Percentiles rank a stretch among this genome's conserved stretches.
Conservation (phyloP, 1,139 yeast genomes). For the Keqinozyma sinolaborantium region DNA sequence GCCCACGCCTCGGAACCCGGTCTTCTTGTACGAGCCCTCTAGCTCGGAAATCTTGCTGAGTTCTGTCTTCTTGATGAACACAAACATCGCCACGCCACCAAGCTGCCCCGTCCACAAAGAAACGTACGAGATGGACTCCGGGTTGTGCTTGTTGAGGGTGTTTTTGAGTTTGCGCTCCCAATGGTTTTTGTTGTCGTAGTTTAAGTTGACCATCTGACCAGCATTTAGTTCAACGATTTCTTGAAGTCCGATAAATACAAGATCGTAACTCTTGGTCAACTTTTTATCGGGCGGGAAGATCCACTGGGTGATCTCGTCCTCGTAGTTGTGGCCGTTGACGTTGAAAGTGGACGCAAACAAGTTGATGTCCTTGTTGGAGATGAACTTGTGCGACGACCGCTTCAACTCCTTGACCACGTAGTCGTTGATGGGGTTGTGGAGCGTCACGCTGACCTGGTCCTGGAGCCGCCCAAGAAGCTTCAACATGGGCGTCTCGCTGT, state of each 20-base stretch:
- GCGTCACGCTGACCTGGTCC: conserved; percentile 42
- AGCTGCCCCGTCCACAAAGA: conserved; percentile 83
- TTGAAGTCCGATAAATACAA: conserved; percentile 82
- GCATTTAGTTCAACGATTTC: conserved; percentile 92
- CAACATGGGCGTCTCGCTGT: conserved; percentile 44
- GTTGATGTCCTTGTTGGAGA: conserved; percentile 47
- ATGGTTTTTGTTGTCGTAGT: conserved; percentile 61
- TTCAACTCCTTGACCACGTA: conserved; percentile 54
- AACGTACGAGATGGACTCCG: conserved; percentile 49
- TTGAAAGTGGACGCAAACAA: conserved; percentile 69
- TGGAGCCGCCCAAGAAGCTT: conserved; percentile 48
- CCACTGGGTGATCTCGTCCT: conserved; percentile 56
- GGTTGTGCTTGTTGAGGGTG: conserved; percentile 45
- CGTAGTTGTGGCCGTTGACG: conserved; percentile 57
- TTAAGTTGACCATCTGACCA: conserved; percentile 82
- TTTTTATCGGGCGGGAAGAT: conserved; percentile 41
- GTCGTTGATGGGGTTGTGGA: conserved; percentile 72
- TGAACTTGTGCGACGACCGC: conserved; percentile 46
- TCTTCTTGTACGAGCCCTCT: conserved; percentile 79
- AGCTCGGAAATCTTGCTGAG: conserved; percentile 56
- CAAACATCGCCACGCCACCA: conserved; percentile 83
- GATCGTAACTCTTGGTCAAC: conserved; percentile 41
- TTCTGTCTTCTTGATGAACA: conserved; percentile 58
- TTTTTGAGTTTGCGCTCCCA: conserved; percentile 76
- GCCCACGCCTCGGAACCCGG: conserved; percentile 92